Conservation (phyloP, 177 flowering plant species). For the Vitis hybrid region DNA sequence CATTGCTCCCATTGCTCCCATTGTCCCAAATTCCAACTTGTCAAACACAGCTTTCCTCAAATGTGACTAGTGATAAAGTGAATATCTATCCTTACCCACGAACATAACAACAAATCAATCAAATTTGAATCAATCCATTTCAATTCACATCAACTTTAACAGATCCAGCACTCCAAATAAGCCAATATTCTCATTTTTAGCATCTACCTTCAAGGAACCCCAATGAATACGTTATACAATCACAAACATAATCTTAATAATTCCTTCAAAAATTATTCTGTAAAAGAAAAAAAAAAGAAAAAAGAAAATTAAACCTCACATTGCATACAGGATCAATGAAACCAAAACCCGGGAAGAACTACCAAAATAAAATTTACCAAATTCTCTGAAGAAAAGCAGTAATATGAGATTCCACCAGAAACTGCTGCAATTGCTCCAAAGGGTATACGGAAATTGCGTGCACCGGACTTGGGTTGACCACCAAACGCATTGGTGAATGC, state of each 20-base stretch:
- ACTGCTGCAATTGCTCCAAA: constrained; percentile 65
- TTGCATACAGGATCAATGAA: not conserved
- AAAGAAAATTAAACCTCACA: too few species aligned
- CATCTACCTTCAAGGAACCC: not conserved
- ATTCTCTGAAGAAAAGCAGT: constrained; percentile 40
- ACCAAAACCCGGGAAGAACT: constrained; percentile 8
- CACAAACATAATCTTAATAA: not conserved
- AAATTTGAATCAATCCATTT: not conserved
- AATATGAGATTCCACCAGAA: constrained; percentile 68
- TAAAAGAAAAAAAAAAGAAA: not conserved
- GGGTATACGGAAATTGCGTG: constrained; percentile 31
- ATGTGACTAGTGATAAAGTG: too few species aligned
- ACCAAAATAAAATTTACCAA: constrained; percentile 40
- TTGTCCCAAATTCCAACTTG: too few species aligned
- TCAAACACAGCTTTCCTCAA: too few species aligned
- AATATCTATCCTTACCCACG: too few species aligned
- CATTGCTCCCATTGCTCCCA: too few species aligned
- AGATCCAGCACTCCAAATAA: not conserved
- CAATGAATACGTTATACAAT: not conserved
- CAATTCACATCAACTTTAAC: not conserved
- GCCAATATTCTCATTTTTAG: too few species aligned
- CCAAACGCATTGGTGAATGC: constrained; percentile 31
- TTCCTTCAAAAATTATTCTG: too few species aligned
- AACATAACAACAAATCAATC: not conserved
- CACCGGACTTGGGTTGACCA: constrained; percentile 28